phyloP scores from a whole-genome alignment of 1,139 yeast genomes.

The Kodamaea ohmeri region DNA sequence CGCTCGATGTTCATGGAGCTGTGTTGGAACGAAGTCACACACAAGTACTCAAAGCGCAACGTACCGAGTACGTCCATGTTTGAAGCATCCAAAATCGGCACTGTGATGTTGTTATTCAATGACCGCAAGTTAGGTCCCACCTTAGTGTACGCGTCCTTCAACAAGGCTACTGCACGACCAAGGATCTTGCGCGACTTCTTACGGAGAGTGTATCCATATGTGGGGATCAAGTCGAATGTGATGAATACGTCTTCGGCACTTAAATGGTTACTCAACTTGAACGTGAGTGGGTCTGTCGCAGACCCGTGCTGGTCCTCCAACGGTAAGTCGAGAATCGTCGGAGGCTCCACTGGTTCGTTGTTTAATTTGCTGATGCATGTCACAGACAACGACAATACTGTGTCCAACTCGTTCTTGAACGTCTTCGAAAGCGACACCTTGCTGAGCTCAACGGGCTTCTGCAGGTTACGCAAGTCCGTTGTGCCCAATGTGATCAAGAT shows the following conservation, averaged over 20 bases:
- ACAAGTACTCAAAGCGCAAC: conserved; percentile 69
- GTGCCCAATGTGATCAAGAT: conserved; percentile 82
- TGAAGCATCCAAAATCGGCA: conserved; percentile 76
- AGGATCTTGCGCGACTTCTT: conserved; percentile 46
- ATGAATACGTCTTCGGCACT: conserved; percentile 57
- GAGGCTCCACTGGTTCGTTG: conserved; percentile 54
- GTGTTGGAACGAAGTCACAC: conserved; percentile 73
- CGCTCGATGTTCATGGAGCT: conserved; percentile 65
- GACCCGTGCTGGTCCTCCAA: conserved; percentile 74
- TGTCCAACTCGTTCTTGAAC: conserved; percentile 79
- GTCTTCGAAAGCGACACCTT: conserved; percentile 72
- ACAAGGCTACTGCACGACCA: conserved; percentile 83
- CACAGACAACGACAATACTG: conserved; percentile 77
- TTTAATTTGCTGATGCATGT: conserved; percentile 48
- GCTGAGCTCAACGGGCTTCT: conserved; percentile 67
- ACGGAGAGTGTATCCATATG: conserved; percentile 52
- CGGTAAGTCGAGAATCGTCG: conserved; percentile 76
- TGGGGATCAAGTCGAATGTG: conserved; percentile 89
- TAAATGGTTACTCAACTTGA: conserved; percentile 54
- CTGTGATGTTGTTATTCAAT: conserved; percentile 60
- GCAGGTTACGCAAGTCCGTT: conserved; percentile 65
- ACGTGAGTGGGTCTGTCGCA: conserved; percentile 79
- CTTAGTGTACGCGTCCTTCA: conserved; percentile 60
- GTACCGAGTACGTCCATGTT: conserved; percentile 76
- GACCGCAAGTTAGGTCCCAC: conserved; percentile 74